phyloP scores from a whole-genome alignment of 148 eudicot genomes.

The Vaccinium corymbosum region DNA sequence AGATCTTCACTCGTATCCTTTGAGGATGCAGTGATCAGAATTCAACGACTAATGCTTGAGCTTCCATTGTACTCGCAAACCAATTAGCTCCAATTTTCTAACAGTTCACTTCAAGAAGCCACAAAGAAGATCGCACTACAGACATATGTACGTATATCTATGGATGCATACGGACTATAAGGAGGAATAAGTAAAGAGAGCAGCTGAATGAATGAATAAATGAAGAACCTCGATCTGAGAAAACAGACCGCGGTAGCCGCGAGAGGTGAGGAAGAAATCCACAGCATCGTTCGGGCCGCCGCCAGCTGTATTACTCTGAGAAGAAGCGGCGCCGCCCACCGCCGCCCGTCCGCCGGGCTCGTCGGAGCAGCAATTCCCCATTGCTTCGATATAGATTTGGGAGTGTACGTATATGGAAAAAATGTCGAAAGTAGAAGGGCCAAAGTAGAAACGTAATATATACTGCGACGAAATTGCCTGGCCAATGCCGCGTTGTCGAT shows the following conservation, averaged over 20 bases:
- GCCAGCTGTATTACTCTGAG: conserved; percentile 23
- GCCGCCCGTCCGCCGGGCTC: conserved; percentile 65
- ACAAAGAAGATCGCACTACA: background rate
- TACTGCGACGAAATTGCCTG: background rate
- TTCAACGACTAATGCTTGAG: background rate
- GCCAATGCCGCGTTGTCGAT: background rate
- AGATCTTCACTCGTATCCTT: conserved; percentile 16
- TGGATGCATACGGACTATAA: background rate
- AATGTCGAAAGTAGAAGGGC: background rate
- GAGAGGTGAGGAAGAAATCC: conserved; percentile 59
- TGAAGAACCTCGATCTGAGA: conserved; percentile 82
- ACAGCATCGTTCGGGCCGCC: conserved; percentile 73
- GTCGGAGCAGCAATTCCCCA: conserved; percentile 97
- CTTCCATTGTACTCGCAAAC: background rate
- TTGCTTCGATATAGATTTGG: conserved; percentile 15
- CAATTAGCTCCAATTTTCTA: too few relatives aligned
- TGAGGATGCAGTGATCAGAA: background rate
- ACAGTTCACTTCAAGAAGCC: background rate
- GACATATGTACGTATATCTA: background rate
- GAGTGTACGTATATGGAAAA: background rate
- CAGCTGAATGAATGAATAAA: conserved; percentile 1
- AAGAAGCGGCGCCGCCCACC: conserved; percentile 36
- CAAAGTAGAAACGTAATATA: background rate
- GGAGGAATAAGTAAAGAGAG: background rate
- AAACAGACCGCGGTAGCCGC: conserved; percentile 61